Evolutionary conservation across 2,329 filamentous ascomycete genomes (phyloP).

Genomic region (Hymenotorrendiella dingleyae): DNA sequence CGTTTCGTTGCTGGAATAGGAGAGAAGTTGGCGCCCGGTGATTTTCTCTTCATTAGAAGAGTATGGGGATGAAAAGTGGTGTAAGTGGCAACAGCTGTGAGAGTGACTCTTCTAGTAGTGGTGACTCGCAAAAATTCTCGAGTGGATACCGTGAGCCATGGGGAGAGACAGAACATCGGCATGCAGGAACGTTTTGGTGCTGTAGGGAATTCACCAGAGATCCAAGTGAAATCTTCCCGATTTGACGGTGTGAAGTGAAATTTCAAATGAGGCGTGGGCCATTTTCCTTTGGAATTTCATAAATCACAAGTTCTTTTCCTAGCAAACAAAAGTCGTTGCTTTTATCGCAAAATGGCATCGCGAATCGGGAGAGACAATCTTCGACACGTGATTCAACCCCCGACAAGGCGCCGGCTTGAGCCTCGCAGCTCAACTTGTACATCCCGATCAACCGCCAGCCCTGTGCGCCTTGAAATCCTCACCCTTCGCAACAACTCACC

Average conservation of each 20-base stretch:
- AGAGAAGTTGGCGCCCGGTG: slow-evolving; percentile 30
- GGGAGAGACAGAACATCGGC: slow-evolving; percentile 2
- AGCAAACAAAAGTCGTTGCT: too few species aligned
- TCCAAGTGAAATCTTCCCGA: too few species aligned
- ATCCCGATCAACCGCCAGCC: slow-evolving; percentile 1
- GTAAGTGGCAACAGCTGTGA: neutral
- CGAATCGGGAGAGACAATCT: too few species aligned
- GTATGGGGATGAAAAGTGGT: slow-evolving; percentile 14
- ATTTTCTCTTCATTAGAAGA: slow-evolving; percentile 27
- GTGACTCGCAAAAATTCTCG: slow-evolving; percentile 17
- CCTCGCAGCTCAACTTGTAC: neutral
- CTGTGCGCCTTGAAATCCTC: slow-evolving; percentile 11
- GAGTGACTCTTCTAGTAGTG: slow-evolving; percentile 11
- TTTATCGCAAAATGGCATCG: too few species aligned
- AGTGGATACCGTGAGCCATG: slow-evolving; percentile 2
- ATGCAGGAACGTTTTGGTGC: too few species aligned
- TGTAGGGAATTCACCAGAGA: too few species aligned
- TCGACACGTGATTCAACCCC: too few species aligned
- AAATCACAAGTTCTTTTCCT: too few species aligned
- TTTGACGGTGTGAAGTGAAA: too few species aligned
- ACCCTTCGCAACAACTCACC: slow-evolving; percentile 3
- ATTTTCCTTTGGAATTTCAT: too few species aligned
- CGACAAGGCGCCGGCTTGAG: neutral
- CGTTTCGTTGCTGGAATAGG: slow-evolving; percentile 13
- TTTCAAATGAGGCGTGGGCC: too few species aligned